A percentile compares a stretch with the other conserved stretches of the same genome.
phyloP scores from a whole-genome alignment of 1,284 basidiomycete species.

The Moesziomyces aphidis region DNA sequence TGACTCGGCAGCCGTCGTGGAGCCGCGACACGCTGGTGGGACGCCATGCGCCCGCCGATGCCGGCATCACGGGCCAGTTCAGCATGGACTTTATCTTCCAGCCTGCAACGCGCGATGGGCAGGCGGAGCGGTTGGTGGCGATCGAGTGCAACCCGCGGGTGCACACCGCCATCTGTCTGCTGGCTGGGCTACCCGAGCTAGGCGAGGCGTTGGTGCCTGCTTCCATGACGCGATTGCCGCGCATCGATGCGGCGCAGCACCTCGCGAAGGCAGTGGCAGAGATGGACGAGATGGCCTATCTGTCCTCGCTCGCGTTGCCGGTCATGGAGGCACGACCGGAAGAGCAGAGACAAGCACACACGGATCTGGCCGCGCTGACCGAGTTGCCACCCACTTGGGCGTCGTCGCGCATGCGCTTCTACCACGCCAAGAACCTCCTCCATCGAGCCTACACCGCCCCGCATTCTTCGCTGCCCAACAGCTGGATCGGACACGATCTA shows the following conservation, averaged over 20 bases:
- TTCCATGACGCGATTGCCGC: neutral
- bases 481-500: constrained; percentile 69
- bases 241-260: neutral
- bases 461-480: constrained; percentile 51
- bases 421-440: constrained; percentile 44
- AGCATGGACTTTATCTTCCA: constrained; percentile 70
- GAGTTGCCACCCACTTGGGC: constrained; percentile 32
- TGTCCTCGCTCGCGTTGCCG: constrained; percentile 33
- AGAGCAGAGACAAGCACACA: neutral
- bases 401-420: constrained; percentile 24
- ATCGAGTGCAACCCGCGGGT: constrained; percentile 70
- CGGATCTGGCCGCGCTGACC: constrained; percentile 13
- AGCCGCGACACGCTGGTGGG: constrained; percentile 30
- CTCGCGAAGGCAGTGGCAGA: constrained; percentile 1
- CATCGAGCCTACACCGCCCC: constrained; percentile 27
- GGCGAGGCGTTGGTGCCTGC: constrained; percentile 36
- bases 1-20: constrained; percentile 16
- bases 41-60: constrained; percentile 13
- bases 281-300: constrained; percentile 35
- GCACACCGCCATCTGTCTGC: constrained; percentile 69
- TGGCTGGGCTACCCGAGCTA: constrained; percentile 51
- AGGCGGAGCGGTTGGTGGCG: constrained; percentile 67
- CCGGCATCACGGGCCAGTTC: constrained; percentile 69
- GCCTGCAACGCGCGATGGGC: constrained; percentile 47
- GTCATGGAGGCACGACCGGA: constrained; percentile 28